Conservation (phyloP, 495 filamentous ascomycete species). For the Ramalina peruviana region DNA sequence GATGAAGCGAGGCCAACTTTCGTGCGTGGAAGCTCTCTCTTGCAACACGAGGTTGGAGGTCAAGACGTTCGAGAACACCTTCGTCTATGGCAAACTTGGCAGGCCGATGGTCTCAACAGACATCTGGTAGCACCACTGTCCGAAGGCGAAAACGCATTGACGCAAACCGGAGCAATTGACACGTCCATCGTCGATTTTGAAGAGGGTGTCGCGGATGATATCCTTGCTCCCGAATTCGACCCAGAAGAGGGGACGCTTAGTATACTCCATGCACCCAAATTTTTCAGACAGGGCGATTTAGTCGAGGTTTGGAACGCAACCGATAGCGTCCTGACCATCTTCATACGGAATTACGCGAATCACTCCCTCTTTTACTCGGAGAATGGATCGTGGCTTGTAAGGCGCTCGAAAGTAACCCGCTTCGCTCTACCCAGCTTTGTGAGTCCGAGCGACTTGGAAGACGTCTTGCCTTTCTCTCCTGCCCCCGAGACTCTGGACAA, state of each 20-base stretch:
- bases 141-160: neutral
- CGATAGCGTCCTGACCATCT: conserved; percentile 47
- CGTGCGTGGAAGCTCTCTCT: neutral
- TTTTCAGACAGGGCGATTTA: conserved; percentile 57
- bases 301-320: conserved; percentile 43
- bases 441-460: conserved; percentile 36
- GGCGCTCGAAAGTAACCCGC: conserved; percentile 27
- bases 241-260: conserved; percentile 28
- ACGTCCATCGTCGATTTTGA: neutral
- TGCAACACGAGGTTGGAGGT: neutral
- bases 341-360: conserved; percentile 46
- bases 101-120: neutral
- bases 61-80: conserved; percentile 22
- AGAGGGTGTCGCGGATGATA: conserved; percentile 27
- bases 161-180: conserved; percentile 8
- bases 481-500: conserved; percentile 23
- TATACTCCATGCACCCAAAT: conserved; percentile 16
- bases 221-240: conserved; percentile 19
- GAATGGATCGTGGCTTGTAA: conserved; percentile 59
- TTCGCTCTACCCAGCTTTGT: conserved; percentile 56
- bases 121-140: neutral
- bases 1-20: neutral
- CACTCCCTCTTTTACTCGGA: conserved; percentile 60
- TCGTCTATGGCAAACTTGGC: conserved; percentile 21
- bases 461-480: conserved; percentile 52